Conservation (phyloP, 2,329 filamentous ascomycete species). For the Thelonectria olida region DNA sequence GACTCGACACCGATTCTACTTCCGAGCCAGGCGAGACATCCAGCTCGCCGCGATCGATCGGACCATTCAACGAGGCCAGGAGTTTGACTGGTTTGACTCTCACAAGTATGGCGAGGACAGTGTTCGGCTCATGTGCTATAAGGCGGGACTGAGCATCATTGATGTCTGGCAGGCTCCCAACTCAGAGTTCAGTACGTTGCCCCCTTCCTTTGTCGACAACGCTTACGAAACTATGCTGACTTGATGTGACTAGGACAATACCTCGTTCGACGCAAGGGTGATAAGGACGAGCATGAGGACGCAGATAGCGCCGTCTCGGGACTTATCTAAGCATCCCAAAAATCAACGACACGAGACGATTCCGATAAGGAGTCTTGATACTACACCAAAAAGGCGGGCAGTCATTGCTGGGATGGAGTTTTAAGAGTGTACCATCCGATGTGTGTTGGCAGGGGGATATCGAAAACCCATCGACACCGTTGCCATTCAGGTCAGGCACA, state of each 20-base stretch:
- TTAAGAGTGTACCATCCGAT: constrained; percentile 23
- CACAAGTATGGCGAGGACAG: constrained; percentile 51
- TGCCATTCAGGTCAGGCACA: constrained; percentile 50
- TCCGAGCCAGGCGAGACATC: constrained; percentile 48
- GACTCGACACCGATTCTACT: constrained; percentile 52
- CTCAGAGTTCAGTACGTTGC: constrained; percentile 51
- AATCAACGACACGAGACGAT: constrained; percentile 16
- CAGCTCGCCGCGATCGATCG: constrained; percentile 35
- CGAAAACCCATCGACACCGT: constrained; percentile 20
- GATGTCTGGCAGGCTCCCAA: constrained; percentile 48
- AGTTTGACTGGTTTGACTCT: constrained; percentile 55
- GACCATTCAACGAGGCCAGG: constrained; percentile 43
- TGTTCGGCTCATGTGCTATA: constrained; percentile 51
- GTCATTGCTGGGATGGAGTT: constrained; percentile 35
- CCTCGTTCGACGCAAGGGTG: constrained; percentile 45
- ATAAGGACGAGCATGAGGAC: constrained; percentile 45
- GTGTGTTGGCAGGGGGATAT: constrained; percentile 9
- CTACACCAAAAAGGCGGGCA: constrained; percentile 40
- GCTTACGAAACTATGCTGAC: constrained; percentile 31
- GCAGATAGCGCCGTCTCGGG: constrained; percentile 51
- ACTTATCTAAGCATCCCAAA: constrained; percentile 28
- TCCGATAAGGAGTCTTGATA: constrained; percentile 25
- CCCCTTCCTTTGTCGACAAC: not conserved
- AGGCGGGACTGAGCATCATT: constrained; percentile 48
- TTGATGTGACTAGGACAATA: constrained; percentile 45